These are phyloP conservation scores for Exserohilum turcica DNA, from an alignment of 2,329 filamentous ascomycete species.

Conservation along the genomic window DNA sequence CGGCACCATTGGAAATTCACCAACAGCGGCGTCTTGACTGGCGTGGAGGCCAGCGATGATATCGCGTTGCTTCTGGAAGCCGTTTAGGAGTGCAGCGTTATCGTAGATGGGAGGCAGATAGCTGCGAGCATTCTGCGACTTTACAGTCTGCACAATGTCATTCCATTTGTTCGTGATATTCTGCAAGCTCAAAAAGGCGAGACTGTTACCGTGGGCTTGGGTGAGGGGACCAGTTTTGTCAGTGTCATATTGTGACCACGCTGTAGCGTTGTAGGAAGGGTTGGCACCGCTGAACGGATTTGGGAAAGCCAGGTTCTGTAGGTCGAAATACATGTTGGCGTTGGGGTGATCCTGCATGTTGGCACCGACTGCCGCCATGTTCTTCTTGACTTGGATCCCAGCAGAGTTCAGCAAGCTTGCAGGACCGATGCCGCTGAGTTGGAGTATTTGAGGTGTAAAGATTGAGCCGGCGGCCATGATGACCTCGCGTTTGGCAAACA, in stretches of 20 bases:
- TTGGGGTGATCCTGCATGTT: conserved; percentile 44
- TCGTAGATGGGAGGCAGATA: conserved; percentile 27
- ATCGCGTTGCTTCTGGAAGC: conserved; percentile 31
- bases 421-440: conserved; percentile 39
- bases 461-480: conserved; percentile 63
- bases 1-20: conserved; percentile 38
- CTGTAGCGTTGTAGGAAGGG: conserved; percentile 31
- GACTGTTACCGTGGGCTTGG: conserved; percentile 30
- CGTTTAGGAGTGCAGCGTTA: conserved; percentile 23
- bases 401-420: conserved; percentile 28
- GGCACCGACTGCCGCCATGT: conserved; percentile 37
- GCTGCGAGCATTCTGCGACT: conserved; percentile 20
- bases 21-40: conserved; percentile 35
- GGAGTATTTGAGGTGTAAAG: conserved; percentile 61
- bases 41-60: conserved; percentile 31
- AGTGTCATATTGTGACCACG: conserved; percentile 33
- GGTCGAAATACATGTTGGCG: conserved; percentile 26
- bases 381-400: conserved; percentile 30
- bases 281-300: conserved; percentile 30
- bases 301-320: conserved; percentile 27
- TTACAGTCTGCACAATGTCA: conserved; percentile 25
- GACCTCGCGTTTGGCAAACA: conserved; percentile 54
- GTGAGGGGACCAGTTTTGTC: conserved; percentile 37
- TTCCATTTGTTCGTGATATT: conserved; percentile 24
- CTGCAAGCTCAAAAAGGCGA: conserved; percentile 27